Percentiles rank a stretch among this genome's conserved stretches.
Evolutionary conservation across 148 eudicot species (phyloP).

Genomic region (Bassia scoparia): DNA sequence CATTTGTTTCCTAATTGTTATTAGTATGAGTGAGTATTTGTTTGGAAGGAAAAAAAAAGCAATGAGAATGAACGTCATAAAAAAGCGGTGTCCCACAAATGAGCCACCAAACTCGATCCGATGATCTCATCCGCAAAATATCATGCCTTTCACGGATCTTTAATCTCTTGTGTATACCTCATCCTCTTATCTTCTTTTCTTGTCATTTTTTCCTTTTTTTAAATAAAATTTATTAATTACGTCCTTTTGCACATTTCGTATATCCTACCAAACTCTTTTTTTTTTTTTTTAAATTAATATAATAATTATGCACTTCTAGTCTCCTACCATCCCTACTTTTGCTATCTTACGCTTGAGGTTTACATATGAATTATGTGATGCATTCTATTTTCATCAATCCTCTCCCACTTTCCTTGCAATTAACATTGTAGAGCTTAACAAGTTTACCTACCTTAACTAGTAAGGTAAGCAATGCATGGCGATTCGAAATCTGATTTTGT

Average conservation of each 20-base stretch:
- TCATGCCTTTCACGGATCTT: too few species aligned
- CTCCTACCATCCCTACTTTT: slow-evolving; percentile 19
- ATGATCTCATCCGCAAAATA: slow-evolving; percentile 11
- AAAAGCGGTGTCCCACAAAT: slow-evolving; percentile 10
- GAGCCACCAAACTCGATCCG: slow-evolving; percentile 3
- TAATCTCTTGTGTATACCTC: slow-evolving; percentile 16
- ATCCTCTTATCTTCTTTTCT: slow-evolving; percentile 20
- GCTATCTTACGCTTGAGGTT: slow-evolving; percentile 13
- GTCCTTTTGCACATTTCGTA: background rate
- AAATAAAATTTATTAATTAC: too few species aligned
- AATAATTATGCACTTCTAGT: background rate
- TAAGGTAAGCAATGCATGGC: too few species aligned
- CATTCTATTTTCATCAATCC: background rate
- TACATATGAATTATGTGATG: background rate
- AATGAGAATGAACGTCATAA: background rate
- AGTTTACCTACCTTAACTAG: too few species aligned
- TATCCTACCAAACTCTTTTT: slow-evolving; percentile 8
- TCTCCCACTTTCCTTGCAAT: too few species aligned
- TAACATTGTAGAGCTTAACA: too few species aligned
- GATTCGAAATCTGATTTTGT: too few species aligned
- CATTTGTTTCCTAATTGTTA: too few species aligned
- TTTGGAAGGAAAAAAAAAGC: background rate
- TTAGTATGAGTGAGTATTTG: too few species aligned
- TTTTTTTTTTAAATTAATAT: background rate
- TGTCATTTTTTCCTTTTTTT: too few species aligned